Evolutionary conservation across 1,284 basidiomycete genomes (phyloP).

Genomic region (Thelephora terrestris): DNA sequence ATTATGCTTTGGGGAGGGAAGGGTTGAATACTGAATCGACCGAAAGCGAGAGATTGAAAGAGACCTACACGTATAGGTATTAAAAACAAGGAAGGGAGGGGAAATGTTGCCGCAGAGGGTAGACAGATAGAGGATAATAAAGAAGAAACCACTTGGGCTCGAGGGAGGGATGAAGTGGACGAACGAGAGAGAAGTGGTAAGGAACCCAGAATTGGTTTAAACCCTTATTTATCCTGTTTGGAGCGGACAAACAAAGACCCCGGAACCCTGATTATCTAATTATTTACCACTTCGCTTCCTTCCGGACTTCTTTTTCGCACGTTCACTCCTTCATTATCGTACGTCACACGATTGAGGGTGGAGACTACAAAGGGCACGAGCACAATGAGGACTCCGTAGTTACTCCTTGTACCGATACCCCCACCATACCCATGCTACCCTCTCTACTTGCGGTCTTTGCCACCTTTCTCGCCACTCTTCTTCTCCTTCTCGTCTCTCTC

Average conservation of each 20-base stretch:
- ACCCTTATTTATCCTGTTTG: slow-evolving; percentile 4
- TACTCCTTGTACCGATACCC: not conserved
- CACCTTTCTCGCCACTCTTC: slow-evolving; percentile 38
- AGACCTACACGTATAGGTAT: slow-evolving; percentile 6
- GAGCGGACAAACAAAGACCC: not conserved
- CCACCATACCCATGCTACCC: not conserved
- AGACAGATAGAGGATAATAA: slow-evolving; percentile 11
- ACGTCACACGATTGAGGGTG: too few species aligned
- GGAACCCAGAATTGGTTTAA: slow-evolving; percentile 17
- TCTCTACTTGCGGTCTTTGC: slow-evolving; percentile 29
- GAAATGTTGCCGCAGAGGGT: slow-evolving; percentile 8
- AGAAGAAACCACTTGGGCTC: slow-evolving; percentile 9
- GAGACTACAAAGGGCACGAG: too few species aligned
- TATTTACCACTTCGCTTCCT: too few species aligned
- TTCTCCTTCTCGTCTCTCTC: slow-evolving; percentile 46
- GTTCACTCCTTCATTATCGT: too few species aligned
- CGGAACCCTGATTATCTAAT: not conserved
- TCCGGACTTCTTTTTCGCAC: too few species aligned
- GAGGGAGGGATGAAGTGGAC: not conserved
- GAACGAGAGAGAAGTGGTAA: slow-evolving; percentile 15
- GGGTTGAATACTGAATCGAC: slow-evolving; percentile 29
- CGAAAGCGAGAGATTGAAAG: slow-evolving; percentile 7
- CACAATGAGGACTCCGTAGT: too few species aligned
- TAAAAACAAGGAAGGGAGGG: slow-evolving; percentile 12
- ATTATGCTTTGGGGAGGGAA: slow-evolving; percentile 60